Conservation (phyloP, 371 early-diverging fungal species). For the Apophysomyces variabilis region DNA sequence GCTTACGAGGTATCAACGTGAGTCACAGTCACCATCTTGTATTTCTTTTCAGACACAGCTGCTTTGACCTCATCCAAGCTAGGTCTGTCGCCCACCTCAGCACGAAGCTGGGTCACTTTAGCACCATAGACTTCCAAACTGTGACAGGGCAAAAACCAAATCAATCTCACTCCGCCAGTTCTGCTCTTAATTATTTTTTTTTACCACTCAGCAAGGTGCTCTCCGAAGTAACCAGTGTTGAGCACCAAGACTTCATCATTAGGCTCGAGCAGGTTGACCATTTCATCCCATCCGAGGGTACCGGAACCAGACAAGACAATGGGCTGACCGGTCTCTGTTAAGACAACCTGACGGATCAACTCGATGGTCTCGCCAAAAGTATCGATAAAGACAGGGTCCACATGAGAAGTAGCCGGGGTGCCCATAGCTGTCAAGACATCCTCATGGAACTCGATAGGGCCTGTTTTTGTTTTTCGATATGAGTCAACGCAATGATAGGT, state of each 20-base stretch:
- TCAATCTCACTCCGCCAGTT: not conserved
- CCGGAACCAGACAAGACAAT: conserved; percentile 95
- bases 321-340: conserved; percentile 88
- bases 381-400: conserved; percentile 88
- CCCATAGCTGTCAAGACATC: conserved; percentile 88
- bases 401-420: conserved; percentile 92
- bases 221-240: conserved; percentile 95
- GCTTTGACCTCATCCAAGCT: conserved; percentile 61
- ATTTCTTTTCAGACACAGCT: conserved; percentile 61
- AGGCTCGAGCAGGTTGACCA: conserved; percentile 88
- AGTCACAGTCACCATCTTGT: conserved; percentile 90
- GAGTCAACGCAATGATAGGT: not conserved
- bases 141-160: conserved; percentile 6
- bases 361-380: conserved; percentile 87
- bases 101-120: conserved; percentile 79
- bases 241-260: conserved; percentile 90
- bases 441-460: conserved; percentile 94
- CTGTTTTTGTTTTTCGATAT: conserved; percentile 34
- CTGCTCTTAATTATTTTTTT: conserved; percentile 1
- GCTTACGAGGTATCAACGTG: conserved; percentile 95
- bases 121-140: conserved; percentile 90
- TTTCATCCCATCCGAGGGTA: conserved; percentile 95
- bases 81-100: conserved; percentile 70
- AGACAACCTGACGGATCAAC: conserved; percentile 80
- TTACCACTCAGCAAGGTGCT: conserved; percentile 93